Evolutionary conservation across 345 rosid genomes (phyloP).

Genomic region (Salix koriyanagi): DNA sequence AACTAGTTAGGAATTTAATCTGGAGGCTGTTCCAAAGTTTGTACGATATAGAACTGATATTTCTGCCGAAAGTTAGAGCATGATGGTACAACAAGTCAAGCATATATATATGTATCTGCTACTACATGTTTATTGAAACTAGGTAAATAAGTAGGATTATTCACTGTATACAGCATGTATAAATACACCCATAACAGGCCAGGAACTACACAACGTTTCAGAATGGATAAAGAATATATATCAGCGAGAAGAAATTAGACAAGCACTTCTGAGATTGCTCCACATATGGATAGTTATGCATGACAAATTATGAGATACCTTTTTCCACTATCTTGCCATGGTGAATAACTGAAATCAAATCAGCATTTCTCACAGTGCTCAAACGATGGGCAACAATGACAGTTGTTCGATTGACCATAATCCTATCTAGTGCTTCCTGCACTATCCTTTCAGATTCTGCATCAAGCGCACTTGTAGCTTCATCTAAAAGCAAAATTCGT

Average conservation of each 20-base stretch:
- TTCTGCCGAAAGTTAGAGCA: too few relatives aligned
- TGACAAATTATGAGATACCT: constrained; percentile 34
- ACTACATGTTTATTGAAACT: too few relatives aligned
- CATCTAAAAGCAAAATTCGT: constrained; percentile 68
- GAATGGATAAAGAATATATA: too few relatives aligned
- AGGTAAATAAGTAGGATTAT: too few relatives aligned
- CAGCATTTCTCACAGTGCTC: constrained; percentile 72
- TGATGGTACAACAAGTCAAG: too few relatives aligned
- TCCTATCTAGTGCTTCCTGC: constrained; percentile 77
- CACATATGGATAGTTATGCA: not conserved
- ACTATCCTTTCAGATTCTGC: constrained; percentile 84
- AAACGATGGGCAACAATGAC: constrained; percentile 80
- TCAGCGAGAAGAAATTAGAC: not conserved
- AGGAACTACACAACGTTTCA: too few relatives aligned
- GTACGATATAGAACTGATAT: too few relatives aligned
- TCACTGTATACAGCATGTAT: too few relatives aligned
- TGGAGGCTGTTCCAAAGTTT: too few relatives aligned
- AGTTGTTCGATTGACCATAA: constrained; percentile 73
- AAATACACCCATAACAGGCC: too few relatives aligned
- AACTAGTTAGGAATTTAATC: too few relatives aligned
- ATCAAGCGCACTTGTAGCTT: constrained; percentile 89
- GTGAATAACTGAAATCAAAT: constrained; percentile 71
- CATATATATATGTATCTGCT: too few relatives aligned
- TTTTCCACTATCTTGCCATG: constrained; percentile 76
- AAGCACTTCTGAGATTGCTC: not conserved